A percentile compares a stretch with the other conserved stretches of the same genome.
These are phyloP conservation scores for Herpetospermum pedunculosum DNA, from an alignment of 306 rosid genomes.

Conservation along the genomic window DNA sequence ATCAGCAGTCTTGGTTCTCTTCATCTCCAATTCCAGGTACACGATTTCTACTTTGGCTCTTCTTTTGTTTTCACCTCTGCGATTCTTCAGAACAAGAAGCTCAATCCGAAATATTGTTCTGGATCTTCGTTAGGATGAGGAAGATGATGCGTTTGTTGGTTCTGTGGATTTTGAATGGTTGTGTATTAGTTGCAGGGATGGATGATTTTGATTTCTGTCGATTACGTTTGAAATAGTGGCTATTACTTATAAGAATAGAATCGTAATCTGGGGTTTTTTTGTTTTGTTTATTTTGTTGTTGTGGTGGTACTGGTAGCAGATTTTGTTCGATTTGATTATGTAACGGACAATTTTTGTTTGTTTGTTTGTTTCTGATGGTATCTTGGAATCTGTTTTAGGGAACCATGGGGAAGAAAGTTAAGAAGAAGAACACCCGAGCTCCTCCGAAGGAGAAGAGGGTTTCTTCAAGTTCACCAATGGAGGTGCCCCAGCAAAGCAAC, in stretches of 20 bases:
- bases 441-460: conserved; percentile 43
- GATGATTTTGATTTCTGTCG: not conserved
- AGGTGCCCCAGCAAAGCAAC: conserved; percentile 18
- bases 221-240: not conserved
- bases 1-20: not conserved
- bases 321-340: conserved; percentile 1
- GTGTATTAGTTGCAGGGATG: not conserved
- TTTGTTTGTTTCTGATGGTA: not conserved
- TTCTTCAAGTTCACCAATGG: conserved; percentile 21
- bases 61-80: not conserved
- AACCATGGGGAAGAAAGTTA: conserved; percentile 75
- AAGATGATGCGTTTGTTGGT: not conserved
- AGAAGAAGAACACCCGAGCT: conserved; percentile 42
- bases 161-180: not conserved
- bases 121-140: not conserved
- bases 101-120: not conserved
- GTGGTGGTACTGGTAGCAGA: not conserved
- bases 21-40: not conserved
- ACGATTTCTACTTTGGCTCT: not conserved
- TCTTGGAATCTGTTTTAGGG: conserved; percentile 23
- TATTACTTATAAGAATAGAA: not conserved
- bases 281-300: not conserved
- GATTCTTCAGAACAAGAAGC: not conserved
- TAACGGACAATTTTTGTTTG: not conserved
- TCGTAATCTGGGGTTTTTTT: not conserved